Conservation (phyloP, 768 basidiomycete genomes). For the Termitomyces bulborhizus region DNA sequence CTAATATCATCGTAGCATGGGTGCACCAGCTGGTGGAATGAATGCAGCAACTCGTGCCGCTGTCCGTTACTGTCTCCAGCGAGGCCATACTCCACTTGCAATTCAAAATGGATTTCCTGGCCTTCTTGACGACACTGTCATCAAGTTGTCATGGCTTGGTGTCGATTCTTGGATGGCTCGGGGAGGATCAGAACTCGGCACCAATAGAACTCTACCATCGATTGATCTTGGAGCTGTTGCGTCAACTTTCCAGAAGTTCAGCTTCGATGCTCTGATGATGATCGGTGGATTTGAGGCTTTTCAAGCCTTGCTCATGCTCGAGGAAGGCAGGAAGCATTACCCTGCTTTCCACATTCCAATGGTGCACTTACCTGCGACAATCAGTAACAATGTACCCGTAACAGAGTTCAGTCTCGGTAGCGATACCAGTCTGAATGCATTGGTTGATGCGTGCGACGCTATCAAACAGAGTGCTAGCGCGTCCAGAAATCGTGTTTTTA, state of each 20-base stretch:
- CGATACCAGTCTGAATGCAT: slow-evolving; percentile 94
- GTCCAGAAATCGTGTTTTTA: slow-evolving; percentile 92
- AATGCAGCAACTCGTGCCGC: slow-evolving; percentile 96
- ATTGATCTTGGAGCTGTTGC: slow-evolving; percentile 86
- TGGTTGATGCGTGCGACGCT: slow-evolving; percentile 96
- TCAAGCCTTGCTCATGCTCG: slow-evolving; percentile 68
- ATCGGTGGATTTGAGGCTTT: slow-evolving; percentile 98
- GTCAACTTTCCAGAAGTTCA: slow-evolving; percentile 83
- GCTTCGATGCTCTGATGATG: slow-evolving; percentile 73
- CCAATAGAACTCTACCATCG: slow-evolving; percentile 86
- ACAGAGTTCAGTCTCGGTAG: slow-evolving; percentile 95
- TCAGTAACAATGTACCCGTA: slow-evolving; percentile 97
- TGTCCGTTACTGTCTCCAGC: slow-evolving; percentile 86
- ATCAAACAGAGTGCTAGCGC: slow-evolving; percentile 99
- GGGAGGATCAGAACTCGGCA: slow-evolving; percentile 96
- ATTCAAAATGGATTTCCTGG: slow-evolving; percentile 96
- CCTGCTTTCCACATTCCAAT: slow-evolving; percentile 94
- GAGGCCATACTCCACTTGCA: slow-evolving; percentile 87
- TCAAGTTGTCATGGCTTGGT: slow-evolving; percentile 89
- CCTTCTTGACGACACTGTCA: slow-evolving; percentile 82
- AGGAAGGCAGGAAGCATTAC: slow-evolving; percentile 76
- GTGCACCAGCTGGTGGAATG: slow-evolving; percentile 98
- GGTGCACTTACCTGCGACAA: slow-evolving; percentile 92
- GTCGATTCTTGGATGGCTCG: slow-evolving; percentile 96
- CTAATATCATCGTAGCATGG: slow-evolving; percentile 52